Conservation (phyloP, 371 early-diverging fungal genomes). For the Catenaria anguillulae region DNA sequence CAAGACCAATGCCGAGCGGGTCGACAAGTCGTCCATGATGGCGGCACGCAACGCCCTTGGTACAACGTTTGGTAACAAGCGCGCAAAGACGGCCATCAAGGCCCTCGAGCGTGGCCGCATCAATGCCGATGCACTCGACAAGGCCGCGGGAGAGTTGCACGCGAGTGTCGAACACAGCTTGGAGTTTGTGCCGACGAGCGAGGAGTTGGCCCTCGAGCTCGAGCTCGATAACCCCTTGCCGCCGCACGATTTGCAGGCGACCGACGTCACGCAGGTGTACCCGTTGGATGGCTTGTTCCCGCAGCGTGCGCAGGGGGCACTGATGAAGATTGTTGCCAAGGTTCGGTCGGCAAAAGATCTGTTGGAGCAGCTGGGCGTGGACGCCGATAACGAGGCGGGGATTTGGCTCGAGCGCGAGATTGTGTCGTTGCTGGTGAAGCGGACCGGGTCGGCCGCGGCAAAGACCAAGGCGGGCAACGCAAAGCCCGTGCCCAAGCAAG, state of each 20-base stretch:
- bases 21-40: slow-evolving; percentile 1
- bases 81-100: not conserved
- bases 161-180: not conserved
- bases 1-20: not conserved
- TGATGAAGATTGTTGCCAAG: too few species aligned
- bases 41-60: slow-evolving; percentile 1
- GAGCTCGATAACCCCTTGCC: not conserved
- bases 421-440: not conserved
- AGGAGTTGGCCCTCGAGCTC: not conserved
- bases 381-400: not conserved
- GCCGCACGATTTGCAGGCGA: not conserved
- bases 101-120: not conserved
- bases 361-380: not conserved
- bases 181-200: not conserved
- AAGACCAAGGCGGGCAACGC: not conserved
- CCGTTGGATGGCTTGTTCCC: not conserved
- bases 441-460: too few species aligned
- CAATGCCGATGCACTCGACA: not conserved
- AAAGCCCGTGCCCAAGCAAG: not conserved
- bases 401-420: not conserved
- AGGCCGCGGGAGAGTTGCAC: not conserved
- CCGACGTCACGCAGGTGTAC: not conserved
- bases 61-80: not conserved
- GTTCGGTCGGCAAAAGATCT: too few species aligned
- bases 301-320: too few species aligned